Conservation (phyloP, 768 basidiomycete species). For the Lactarius indigo region DNA sequence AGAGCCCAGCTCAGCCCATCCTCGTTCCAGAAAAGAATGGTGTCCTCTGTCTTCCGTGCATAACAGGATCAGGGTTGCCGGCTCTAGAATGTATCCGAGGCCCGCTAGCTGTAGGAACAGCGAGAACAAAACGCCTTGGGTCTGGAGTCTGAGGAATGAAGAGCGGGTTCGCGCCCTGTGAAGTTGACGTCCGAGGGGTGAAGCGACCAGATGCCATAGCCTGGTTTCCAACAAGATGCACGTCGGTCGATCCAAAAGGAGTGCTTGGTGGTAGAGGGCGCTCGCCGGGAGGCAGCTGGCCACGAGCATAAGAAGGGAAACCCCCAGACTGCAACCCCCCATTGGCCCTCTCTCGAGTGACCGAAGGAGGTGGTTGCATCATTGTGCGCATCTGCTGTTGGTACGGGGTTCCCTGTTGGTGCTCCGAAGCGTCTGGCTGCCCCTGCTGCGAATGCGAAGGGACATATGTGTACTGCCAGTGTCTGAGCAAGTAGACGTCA, state of each 20-base stretch:
- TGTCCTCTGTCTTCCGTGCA: conserved; percentile 41
- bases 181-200: conserved; percentile 19
- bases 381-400: conserved; percentile 27
- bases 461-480: conserved; percentile 67
- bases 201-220: conserved; percentile 3
- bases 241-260: background rate
- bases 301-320: background rate
- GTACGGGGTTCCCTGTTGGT: conserved; percentile 28
- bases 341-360: conserved; percentile 23
- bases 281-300: conserved; percentile 1
- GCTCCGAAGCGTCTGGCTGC: conserved; percentile 33
- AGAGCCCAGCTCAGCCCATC: conserved; percentile 23
- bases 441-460: conserved; percentile 45
- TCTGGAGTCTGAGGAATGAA: conserved; percentile 25
- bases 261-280: background rate
- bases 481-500: conserved; percentile 38
- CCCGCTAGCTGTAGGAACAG: conserved; percentile 3
- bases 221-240: background rate
- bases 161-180: conserved; percentile 3
- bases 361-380: conserved; percentile 30
- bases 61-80: conserved; percentile 8
- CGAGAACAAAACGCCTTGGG: conserved; percentile 24
- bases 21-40: conserved; percentile 46
- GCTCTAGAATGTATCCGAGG: conserved; percentile 25
- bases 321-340: background rate